phyloP scores from a whole-genome alignment of 116 monocot genomes.

The Trichopus zeylanicus region DNA sequence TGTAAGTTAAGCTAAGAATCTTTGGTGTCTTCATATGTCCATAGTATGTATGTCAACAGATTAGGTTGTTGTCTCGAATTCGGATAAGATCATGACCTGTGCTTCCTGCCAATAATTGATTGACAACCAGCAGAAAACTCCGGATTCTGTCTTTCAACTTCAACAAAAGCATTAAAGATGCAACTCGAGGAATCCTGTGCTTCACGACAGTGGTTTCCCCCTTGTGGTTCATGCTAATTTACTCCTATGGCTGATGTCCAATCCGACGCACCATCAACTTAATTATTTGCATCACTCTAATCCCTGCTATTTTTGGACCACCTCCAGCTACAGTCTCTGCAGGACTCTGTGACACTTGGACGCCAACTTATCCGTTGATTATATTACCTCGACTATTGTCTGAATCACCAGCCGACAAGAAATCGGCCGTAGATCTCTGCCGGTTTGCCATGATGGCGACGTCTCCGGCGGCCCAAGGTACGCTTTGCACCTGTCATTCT shows the following conservation, averaged over 20 bases:
- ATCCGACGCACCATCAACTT: too few species aligned
- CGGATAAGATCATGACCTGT: not conserved
- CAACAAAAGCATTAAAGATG: not conserved
- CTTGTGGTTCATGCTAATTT: not conserved
- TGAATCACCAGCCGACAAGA: not conserved
- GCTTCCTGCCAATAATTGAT: not conserved
- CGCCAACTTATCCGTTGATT: too few species aligned
- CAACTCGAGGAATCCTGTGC: not conserved
- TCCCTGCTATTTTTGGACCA: too few species aligned
- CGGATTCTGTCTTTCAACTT: not conserved
- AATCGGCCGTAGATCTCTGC: not conserved
- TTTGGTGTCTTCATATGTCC: too few species aligned
- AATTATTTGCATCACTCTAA: not conserved
- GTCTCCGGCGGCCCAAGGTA: not conserved
- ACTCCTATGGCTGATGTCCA: not conserved
- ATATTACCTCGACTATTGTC: not conserved
- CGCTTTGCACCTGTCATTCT: not conserved
- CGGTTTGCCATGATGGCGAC: conserved; percentile 1
- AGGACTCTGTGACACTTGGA: too few species aligned
- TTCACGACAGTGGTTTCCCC: not conserved
- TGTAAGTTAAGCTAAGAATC: too few species aligned
- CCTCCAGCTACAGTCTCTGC: too few species aligned
- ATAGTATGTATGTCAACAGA: too few species aligned
- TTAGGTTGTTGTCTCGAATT: too few species aligned
- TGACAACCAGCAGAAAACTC: too few species aligned